A percentile compares a stretch with the other conserved stretches of the same genome.
These are phyloP conservation scores for Panus rudis DNA, from an alignment of 768 basidiomycete genomes.

Conservation along the genomic window DNA sequence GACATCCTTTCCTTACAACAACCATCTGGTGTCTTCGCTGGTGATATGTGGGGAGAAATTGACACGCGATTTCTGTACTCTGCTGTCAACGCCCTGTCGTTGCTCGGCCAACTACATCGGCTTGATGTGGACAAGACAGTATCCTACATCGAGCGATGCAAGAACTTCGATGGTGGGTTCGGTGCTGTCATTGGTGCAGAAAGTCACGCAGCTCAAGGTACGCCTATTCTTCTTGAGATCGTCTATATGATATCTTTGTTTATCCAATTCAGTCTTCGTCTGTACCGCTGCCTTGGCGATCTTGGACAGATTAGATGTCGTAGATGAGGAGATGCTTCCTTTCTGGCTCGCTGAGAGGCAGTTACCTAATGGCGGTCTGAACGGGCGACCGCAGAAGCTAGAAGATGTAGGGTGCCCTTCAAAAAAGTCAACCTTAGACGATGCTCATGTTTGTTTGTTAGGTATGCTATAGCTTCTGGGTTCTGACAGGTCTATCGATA, in stretches of 20 bases:
- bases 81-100: slow-evolving; percentile 74
- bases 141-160: slow-evolving; percentile 66
- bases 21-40: slow-evolving; percentile 82
- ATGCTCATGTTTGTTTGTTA: slow-evolving; percentile 25
- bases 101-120: slow-evolving; percentile 67
- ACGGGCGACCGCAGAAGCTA: slow-evolving; percentile 96
- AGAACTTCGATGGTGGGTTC: slow-evolving; percentile 95
- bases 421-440: neutral
- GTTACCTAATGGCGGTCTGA: slow-evolving; percentile 87
- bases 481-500: slow-evolving; percentile 82
- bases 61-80: slow-evolving; percentile 91
- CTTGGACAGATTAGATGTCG: slow-evolving; percentile 70
- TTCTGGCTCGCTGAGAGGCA: slow-evolving; percentile 97
- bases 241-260: neutral
- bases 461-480: slow-evolving; percentile 99
- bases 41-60: slow-evolving; percentile 85
- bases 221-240: neutral
- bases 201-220: slow-evolving; percentile 89
- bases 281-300: slow-evolving; percentile 86
- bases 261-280: slow-evolving; percentile 64
- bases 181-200: slow-evolving; percentile 81
- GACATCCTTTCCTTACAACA: slow-evolving; percentile 83
- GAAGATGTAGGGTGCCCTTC: slow-evolving; percentile 65
- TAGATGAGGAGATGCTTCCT: slow-evolving; percentile 72
- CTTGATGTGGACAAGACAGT: slow-evolving; percentile 65